Evolutionary conservation across 768 basidiomycete species (phyloP).

Genomic region (Lactarius tabidus): DNA sequence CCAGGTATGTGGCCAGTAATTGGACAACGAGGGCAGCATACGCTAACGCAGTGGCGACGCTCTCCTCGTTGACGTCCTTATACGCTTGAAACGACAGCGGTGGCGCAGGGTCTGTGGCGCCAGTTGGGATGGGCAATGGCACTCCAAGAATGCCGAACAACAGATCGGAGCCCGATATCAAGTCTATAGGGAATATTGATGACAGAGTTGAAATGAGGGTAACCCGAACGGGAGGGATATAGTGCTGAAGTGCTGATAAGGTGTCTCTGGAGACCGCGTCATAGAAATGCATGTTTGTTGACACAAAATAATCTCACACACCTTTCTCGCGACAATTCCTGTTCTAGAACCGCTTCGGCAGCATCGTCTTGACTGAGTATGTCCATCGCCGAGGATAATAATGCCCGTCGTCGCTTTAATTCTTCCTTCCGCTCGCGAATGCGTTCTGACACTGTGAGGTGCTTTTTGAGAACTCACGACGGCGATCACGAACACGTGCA

Average conservation of each 20-base stretch:
- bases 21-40: slow-evolving; percentile 87
- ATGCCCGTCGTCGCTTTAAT: slow-evolving; percentile 44
- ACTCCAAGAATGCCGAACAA: slow-evolving; percentile 83
- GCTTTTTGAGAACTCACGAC: slow-evolving; percentile 15
- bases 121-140: slow-evolving; percentile 85
- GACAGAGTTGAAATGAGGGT: slow-evolving; percentile 68
- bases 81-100: slow-evolving; percentile 64
- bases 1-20: slow-evolving; percentile 73
- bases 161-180: slow-evolving; percentile 78
- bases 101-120: slow-evolving; percentile 75
- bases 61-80: slow-evolving; percentile 76
- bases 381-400: slow-evolving; percentile 42
- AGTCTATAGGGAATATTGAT: slow-evolving; percentile 84
- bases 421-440: slow-evolving; percentile 44
- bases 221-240: slow-evolving; percentile 52
- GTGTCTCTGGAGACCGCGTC: slow-evolving; percentile 40
- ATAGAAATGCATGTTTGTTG: slow-evolving; percentile 21
- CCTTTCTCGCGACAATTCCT: slow-evolving; percentile 36
- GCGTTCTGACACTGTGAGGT: slow-evolving; percentile 38
- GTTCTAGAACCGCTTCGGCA: slow-evolving; percentile 21
- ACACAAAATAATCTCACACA: slow-evolving; percentile 18
- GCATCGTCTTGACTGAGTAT: slow-evolving; percentile 34
- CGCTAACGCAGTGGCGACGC: slow-evolving; percentile 84
- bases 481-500: slow-evolving; percentile 6
- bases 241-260: slow-evolving; percentile 44